Evolutionary conservation across 805 yeast species (phyloP).

Genomic region (Torulaspora maleeae): DNA sequence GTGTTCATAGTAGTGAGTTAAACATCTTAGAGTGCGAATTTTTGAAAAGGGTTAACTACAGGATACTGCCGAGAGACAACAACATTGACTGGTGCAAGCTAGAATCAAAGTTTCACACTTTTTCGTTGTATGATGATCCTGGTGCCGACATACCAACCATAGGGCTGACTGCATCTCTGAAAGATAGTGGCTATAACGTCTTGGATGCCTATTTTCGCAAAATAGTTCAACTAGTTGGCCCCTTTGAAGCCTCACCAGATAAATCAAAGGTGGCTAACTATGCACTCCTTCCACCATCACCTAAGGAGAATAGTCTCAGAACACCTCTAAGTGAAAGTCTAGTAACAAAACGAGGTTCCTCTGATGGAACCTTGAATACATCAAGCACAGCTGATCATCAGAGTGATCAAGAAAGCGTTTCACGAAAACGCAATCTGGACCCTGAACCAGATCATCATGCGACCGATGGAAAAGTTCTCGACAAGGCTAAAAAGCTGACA

Average conservation of each 20-base stretch:
- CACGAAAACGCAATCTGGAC: constrained; percentile 14
- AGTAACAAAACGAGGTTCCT: background rate
- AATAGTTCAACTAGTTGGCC: constrained; percentile 49
- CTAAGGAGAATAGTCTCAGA: background rate
- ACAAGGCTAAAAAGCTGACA: constrained; percentile 4
- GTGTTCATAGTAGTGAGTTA: constrained; percentile 75
- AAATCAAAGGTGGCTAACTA: constrained; percentile 26
- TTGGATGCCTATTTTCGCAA: constrained; percentile 46
- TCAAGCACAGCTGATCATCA: background rate
- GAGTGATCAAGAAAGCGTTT: constrained; percentile 1
- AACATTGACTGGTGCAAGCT: constrained; percentile 39
- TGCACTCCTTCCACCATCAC: constrained; percentile 10
- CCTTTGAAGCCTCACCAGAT: constrained; percentile 27
- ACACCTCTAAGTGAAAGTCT: background rate
- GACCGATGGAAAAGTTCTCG: background rate
- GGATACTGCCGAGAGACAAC: constrained; percentile 55
- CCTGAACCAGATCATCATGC: background rate
- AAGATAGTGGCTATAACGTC: constrained; percentile 37
- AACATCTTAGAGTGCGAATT: constrained; percentile 88
- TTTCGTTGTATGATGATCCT: constrained; percentile 13
- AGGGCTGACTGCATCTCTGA: background rate
- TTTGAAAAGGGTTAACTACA: constrained; percentile 70
- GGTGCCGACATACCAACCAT: constrained; percentile 15
- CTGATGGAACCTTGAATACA: background rate
- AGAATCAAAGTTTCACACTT: constrained; percentile 23